Evolutionary conservation across 139 green algal genomes (phyloP).

Genomic region (Picochlorum sp.): DNA sequence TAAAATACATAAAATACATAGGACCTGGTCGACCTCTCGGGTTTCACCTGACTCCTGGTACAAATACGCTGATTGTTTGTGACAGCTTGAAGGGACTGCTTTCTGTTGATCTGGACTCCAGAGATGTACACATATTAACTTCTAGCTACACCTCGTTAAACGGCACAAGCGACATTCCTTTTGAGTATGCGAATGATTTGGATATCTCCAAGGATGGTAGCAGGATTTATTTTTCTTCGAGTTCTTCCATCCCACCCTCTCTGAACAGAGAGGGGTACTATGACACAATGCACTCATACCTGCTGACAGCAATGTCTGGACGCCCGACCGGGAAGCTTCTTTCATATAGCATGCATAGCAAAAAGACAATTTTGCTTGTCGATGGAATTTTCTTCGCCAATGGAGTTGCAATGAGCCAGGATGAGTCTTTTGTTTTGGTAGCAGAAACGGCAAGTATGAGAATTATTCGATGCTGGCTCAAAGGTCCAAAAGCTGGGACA

Average conservation of each 20-base stretch:
- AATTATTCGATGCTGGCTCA: slow-evolving; percentile 43
- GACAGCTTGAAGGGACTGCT: background rate
- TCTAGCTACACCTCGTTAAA: background rate
- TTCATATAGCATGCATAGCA: slow-evolving; percentile 34
- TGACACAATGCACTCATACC: slow-evolving; percentile 10
- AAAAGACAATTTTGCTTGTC: slow-evolving; percentile 27
- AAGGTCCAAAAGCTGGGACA: slow-evolving; percentile 31
- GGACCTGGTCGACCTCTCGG: slow-evolving; percentile 4
- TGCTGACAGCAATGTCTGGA: slow-evolving; percentile 13
- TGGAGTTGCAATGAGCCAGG: slow-evolving; percentile 50
- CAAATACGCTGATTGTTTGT: background rate
- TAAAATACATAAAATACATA: background rate
- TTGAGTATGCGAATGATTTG: slow-evolving; percentile 6
- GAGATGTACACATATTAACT: background rate
- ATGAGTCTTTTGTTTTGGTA: slow-evolving; percentile 44
- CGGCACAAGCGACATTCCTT: background rate
- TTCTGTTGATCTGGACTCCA: background rate
- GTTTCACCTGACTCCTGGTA: background rate
- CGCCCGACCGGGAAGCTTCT: slow-evolving; percentile 37
- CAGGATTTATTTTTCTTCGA: slow-evolving; percentile 1
- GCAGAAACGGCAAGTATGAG: slow-evolving; percentile 20
- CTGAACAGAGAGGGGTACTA: slow-evolving; percentile 21
- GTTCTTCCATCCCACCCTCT: background rate
- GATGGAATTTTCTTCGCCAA: slow-evolving; percentile 58
- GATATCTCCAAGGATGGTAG: background rate